Evolutionary conservation across 148 eudicot genomes (phyloP).

Genomic region (Heliosperma pusillum): DNA sequence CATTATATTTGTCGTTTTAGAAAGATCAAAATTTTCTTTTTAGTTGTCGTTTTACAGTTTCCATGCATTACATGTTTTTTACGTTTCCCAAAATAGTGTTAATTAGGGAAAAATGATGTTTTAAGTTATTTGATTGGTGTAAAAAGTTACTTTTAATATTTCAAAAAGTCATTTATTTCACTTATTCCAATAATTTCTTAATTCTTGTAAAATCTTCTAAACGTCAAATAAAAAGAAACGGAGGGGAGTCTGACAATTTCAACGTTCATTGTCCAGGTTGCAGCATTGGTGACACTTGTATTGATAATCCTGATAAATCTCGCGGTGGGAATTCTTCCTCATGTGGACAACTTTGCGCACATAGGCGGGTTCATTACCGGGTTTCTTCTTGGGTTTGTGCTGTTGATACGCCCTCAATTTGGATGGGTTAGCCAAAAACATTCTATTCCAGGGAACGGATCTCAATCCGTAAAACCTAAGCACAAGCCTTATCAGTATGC

Average conservation of each 20-base stretch:
- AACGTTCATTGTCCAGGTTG: constrained; percentile 38
- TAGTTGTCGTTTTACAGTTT: no score
- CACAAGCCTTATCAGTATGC: constrained; percentile 63
- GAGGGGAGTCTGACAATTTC: constrained; percentile 37
- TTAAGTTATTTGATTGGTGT: no score
- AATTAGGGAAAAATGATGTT: no score
- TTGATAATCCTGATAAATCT: constrained; percentile 61
- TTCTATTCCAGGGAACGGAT: constrained; percentile 29
- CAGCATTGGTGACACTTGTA: constrained; percentile 57
- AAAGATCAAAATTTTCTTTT: no score
- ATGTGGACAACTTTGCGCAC: constrained; percentile 93
- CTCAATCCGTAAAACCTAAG: constrained; percentile 40
- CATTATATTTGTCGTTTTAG: no score
- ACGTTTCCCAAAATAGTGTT: no score
- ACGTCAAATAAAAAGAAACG: no score
- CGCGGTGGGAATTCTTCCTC: constrained; percentile 83
- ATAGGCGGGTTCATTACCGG: constrained; percentile 86
- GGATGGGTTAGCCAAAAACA: constrained; percentile 60
- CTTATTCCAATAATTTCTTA: no score
- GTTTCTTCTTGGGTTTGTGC: constrained; percentile 72
- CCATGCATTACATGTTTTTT: no score
- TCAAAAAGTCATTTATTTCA: no score
- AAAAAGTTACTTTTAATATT: no score
- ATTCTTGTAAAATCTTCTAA: no score
- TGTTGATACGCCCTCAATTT: constrained; percentile 78